phyloP scores from a whole-genome alignment of 1,284 basidiomycete species.

The Ceratobasidium sp. region DNA sequence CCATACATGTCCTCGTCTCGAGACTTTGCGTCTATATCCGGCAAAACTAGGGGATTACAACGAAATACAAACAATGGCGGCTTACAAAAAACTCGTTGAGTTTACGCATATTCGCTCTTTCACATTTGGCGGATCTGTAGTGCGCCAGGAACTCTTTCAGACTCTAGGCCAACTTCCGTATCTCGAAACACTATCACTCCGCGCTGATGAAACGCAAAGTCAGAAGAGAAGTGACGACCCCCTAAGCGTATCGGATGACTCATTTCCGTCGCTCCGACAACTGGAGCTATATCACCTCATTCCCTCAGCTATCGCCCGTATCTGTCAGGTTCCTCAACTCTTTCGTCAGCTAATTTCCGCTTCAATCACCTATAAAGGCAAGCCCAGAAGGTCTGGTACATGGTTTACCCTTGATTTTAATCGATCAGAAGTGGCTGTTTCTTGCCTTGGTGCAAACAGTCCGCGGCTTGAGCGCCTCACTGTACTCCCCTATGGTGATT shows the following conservation, averaged over 20 bases:
- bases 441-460: background rate
- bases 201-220: background rate
- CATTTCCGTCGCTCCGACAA: background rate
- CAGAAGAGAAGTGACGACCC: background rate
- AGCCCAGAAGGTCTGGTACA: background rate
- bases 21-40: background rate
- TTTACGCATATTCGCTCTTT: background rate
- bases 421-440: background rate
- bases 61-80: background rate
- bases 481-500: background rate
- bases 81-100: background rate
- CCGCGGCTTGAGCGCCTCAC: background rate
- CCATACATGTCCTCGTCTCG: background rate
- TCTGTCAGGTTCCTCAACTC: background rate
- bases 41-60: background rate
- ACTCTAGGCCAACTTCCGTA: background rate
- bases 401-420: background rate
- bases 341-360: background rate
- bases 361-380: background rate
- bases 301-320: background rate
- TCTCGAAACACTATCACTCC: background rate
- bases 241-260: background rate
- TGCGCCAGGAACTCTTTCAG: background rate
- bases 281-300: background rate
- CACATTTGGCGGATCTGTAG: background rate